phyloP scores from a whole-genome alignment of 805 yeast species.

The Kurtzmaniella fragi region DNA sequence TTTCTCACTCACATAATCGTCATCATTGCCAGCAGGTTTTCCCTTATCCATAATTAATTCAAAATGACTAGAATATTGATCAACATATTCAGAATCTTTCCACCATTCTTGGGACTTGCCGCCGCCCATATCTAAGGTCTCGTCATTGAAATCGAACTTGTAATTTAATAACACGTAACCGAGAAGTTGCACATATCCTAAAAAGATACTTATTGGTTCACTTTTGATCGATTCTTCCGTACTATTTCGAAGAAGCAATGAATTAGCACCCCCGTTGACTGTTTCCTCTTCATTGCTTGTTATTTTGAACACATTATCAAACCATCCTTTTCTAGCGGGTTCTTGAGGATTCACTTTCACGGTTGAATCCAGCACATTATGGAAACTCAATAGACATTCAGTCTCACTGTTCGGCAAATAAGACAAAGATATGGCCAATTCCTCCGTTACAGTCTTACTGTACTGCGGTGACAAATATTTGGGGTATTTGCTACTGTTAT shows the following conservation, averaged over 20 bases:
- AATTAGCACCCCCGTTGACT: not conserved
- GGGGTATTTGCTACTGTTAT: not conserved
- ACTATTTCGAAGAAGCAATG: no score
- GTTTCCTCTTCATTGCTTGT: not conserved
- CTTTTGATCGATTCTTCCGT: not conserved
- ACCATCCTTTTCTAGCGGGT: conserved; percentile 10
- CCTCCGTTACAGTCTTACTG: conserved; percentile 17
- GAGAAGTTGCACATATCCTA: conserved; percentile 35
- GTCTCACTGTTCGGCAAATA: conserved; percentile 8
- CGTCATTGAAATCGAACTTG: conserved; percentile 18
- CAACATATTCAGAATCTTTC: conserved; percentile 7
- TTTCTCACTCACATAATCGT: conserved; percentile 17
- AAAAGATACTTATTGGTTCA: conserved; percentile 13
- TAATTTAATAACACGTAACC: conserved; percentile 38
- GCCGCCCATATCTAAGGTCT: conserved; percentile 5
- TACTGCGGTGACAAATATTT: conserved; percentile 4
- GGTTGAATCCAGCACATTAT: conserved; percentile 13
- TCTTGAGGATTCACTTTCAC: conserved; percentile 10
- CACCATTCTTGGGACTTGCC: conserved; percentile 4
- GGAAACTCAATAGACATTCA: conserved; percentile 19
- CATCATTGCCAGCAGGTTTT: conserved; percentile 16
- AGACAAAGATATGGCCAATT: conserved; percentile 14
- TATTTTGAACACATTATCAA: conserved; percentile 10
- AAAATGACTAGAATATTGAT: conserved; percentile 17
- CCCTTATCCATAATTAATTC: no score